Evolutionary conservation across 1,284 basidiomycete genomes (phyloP), one percentile per base, ranked within the genome.

Genomic region (Cryptococcus hybrid): DNA sequence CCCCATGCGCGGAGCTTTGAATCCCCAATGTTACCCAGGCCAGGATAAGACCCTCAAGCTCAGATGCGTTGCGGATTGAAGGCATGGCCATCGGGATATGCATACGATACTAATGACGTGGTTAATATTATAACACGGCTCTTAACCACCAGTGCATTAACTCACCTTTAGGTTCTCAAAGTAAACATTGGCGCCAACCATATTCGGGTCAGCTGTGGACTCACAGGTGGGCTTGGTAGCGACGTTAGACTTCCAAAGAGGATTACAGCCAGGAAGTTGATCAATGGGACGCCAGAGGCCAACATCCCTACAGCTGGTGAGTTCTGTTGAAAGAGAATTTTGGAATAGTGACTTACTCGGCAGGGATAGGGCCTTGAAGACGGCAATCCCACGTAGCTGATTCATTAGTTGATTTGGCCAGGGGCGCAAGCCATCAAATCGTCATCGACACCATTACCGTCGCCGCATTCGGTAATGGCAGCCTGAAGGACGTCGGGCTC

Each of bases 201-300:
- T 58, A 5, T 40, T 51, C 1, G 70, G 69, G 3, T 47, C 52
- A 5, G 51, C 12, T 1, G 52, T 42, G 2, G 49, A 46, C 3
- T 43, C 36, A 52, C 69, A 71, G 9, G 47, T 52, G 7, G 70
- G 70, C 46, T 67, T 67, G 8, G 54, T 55, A 34, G 49, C 47
- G 37, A 60, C 51, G 36, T 53, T 53, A 5, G 52, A 50, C 30
- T 59, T 64, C 72, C 72, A 74, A 30, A 67, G 57, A 12, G 61
- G 58, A 60, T 75, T 75, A 60, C 70, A 75, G 13, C 73, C 73
- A 11, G 70, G 71, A 1, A 75, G 64, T 30, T 61, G 52, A 42
- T 55, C 43, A 40, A 72, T 44, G 18, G 71, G 64, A 13, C 61
- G 53, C 18, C 55, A 61, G 9, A 69, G 50, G 3, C 71, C 71